Evolutionary conservation across 2,329 filamentous ascomycete species (phyloP), one percentile per base, ranked within the genome.

Genomic region (Talaromyces sp.): DNA sequence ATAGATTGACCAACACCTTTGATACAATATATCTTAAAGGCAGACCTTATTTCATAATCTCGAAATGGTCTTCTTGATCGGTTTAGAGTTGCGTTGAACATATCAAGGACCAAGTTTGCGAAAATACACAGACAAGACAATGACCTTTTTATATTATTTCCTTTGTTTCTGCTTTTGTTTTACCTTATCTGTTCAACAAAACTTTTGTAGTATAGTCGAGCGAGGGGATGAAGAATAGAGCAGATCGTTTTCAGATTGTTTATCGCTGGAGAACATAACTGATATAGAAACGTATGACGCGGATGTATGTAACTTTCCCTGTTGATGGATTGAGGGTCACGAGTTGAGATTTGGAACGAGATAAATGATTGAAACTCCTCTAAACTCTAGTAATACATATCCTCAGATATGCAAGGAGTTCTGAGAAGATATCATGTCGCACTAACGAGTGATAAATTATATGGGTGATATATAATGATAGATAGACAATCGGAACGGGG

Each of bases 1-100:
- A 77, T 82, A 79, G 76, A 78, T 74, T 43, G 5, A 49, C 11
- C 54, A 37, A 27, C 37, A 33, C 27, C 10, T 54, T 33, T 11
- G 27, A 10, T 37, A 37, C 17, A 45, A 43, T 33, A 37, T 15
- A 37, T 33, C 52, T 57, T 31, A 13, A 54, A 19, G 31, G 17
- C 50, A 54, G 50, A 54, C 50, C 22, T 19, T 10, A 9, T 47
- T 19, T 54, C 35, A 25, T 56, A 56, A 25, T 39, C 31, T 22
- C n/a, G 50, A 39, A 22, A 56, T 56, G 52, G 25, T 50, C 47
- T 27, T 54, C 49, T n/a, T 54, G n/a, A 56, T 9, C 39, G 33
- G 52, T 56, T 62, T 57, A 47, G 49, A 61, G 43, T 47, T 47
- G 52, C 41, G 49, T 33, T 61, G 57, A 65, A 56, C 57, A 49